These are phyloP conservation scores for Aspergillus latus DNA, from an alignment of 2,329 filamentous ascomycete genomes.

Conservation along the genomic window DNA sequence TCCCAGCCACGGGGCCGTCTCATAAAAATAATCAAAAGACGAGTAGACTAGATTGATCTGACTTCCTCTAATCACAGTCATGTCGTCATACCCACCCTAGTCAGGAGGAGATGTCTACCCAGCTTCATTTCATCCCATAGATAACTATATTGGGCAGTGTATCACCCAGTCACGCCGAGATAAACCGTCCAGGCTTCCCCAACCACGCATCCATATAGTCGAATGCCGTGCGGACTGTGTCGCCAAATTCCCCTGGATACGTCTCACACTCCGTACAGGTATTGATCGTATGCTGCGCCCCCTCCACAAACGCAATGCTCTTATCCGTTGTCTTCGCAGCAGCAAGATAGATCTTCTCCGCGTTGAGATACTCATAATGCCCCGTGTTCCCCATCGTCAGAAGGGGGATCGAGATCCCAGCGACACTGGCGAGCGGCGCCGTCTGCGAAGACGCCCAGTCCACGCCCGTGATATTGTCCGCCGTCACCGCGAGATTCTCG, in stretches of 20 bases:
- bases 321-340: neutral
- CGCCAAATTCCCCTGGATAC: neutral
- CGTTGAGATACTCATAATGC: neutral
- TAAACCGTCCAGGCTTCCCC: neutral
- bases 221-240: neutral
- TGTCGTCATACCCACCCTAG: no score
- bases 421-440: neutral
- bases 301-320: neutral
- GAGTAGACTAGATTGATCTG: no score
- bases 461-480: neutral
- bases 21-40: no score
- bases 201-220: neutral
- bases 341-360: neutral
- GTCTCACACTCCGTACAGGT: neutral
- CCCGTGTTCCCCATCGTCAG: neutral
- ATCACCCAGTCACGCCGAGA: neutral
- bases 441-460: neutral
- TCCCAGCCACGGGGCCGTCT: no score
- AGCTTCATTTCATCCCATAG: no score
- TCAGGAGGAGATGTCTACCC: no score
- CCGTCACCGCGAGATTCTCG: neutral
- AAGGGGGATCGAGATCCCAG: neutral
- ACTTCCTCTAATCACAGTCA: no score
- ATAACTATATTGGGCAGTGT: no score
- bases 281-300: constrained; percentile 1